Evolutionary conservation across 805 yeast species (phyloP).

Genomic region (Tetrapisispora taiwanensis): DNA sequence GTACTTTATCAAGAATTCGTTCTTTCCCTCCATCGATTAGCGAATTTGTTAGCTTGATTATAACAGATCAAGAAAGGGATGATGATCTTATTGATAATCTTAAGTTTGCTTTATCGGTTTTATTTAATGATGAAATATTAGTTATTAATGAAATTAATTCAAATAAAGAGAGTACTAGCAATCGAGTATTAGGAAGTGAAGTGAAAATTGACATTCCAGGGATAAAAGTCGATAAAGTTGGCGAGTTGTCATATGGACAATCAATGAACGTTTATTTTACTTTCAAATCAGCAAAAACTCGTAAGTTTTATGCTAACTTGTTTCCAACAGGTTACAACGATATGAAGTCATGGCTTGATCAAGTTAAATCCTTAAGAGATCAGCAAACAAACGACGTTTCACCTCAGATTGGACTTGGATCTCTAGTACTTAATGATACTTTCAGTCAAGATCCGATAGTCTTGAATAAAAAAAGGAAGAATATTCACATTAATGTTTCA

Average conservation of each 20-base stretch:
- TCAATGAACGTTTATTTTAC: slow-evolving; percentile 14
- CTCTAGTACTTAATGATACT: slow-evolving; percentile 13
- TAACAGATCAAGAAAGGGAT: slow-evolving; percentile 10
- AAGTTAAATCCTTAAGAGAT: slow-evolving; percentile 9
- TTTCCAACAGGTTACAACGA: slow-evolving; percentile 12
- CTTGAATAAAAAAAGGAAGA: slow-evolving; percentile 14
- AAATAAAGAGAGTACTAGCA: neutral
- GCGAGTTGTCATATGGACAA: slow-evolving; percentile 7
- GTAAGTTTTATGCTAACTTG: slow-evolving; percentile 15
- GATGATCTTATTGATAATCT: slow-evolving; percentile 8
- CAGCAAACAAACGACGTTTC: slow-evolving; percentile 3
- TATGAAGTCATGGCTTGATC: slow-evolving; percentile 14
- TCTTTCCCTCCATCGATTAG: slow-evolving; percentile 14
- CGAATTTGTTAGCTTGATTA: slow-evolving; percentile 8
- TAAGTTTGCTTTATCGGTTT: slow-evolving; percentile 9
- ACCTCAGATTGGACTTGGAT: slow-evolving; percentile 13
- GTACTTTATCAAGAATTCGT: slow-evolving; percentile 16
- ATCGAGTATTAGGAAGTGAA: slow-evolving; percentile 1
- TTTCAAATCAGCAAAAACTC: slow-evolving; percentile 10
- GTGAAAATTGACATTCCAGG: slow-evolving; percentile 19
- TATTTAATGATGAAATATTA: slow-evolving; percentile 14
- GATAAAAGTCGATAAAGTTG: slow-evolving; percentile 7
- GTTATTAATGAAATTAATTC: slow-evolving; percentile 2
- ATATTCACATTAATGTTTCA: slow-evolving; percentile 14
- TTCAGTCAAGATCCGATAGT: slow-evolving; percentile 9